Conservation (phyloP, 768 basidiomycete genomes). For the Daedaleopsis sinensis region DNA sequence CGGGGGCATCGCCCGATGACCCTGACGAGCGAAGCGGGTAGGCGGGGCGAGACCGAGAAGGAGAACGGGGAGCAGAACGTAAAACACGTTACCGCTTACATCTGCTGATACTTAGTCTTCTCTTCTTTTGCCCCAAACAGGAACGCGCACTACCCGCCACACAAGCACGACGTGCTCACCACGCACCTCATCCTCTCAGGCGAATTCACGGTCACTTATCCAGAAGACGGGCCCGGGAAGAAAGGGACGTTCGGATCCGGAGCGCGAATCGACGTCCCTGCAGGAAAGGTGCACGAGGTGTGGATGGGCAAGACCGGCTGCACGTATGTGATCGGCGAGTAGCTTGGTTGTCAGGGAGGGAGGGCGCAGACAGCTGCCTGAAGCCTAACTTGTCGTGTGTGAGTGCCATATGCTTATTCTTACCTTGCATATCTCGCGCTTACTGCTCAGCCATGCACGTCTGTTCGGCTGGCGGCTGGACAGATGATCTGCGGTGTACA, state of each 20-base stretch:
- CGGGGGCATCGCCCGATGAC: too few species aligned
- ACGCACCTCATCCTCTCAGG: slow-evolving; percentile 34
- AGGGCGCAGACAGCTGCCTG: not conserved
- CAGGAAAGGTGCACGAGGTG: slow-evolving; percentile 32
- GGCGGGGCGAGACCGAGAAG: too few species aligned
- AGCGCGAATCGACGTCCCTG: slow-evolving; percentile 31
- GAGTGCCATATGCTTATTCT: too few species aligned
- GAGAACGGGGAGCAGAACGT: too few species aligned
- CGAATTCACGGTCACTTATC: slow-evolving; percentile 29
- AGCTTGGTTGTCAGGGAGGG: not conserved
- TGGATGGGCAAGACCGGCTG: slow-evolving; percentile 35
- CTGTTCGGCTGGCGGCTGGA: not conserved
- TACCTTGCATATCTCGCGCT: not conserved
- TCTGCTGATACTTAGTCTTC: not conserved
- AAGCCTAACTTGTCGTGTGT: not conserved
- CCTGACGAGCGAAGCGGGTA: too few species aligned
- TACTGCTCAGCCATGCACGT: not conserved
- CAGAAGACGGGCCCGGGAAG: slow-evolving; percentile 24
- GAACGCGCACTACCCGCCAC: slow-evolving; percentile 31
- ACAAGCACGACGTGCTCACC: slow-evolving; percentile 29
- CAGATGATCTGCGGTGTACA: not conserved
- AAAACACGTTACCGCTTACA: not conserved
- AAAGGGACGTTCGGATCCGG: slow-evolving; percentile 32
- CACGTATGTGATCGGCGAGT: slow-evolving; percentile 35
- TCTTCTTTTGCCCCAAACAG: slow-evolving; percentile 8